These are phyloP conservation scores for Aspergillus nanangensis DNA, from an alignment of 495 filamentous ascomycete genomes.

Conservation along the genomic window DNA sequence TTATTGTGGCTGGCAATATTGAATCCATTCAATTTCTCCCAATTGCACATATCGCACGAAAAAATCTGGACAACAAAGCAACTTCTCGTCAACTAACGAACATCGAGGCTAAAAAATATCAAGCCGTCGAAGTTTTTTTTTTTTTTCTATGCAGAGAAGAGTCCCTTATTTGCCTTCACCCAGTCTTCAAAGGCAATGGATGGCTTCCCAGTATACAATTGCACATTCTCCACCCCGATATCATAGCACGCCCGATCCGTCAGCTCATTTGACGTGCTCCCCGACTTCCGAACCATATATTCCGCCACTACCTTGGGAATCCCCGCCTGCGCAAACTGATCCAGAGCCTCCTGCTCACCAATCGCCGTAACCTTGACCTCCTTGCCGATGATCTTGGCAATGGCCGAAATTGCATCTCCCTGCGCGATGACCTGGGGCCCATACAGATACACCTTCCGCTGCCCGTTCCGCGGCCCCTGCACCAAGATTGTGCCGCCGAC, in stretches of 20 bases:
- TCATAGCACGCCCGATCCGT: too few relatives aligned
- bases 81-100: too few relatives aligned
- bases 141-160: background rate
- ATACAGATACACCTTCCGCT: slow-evolving; percentile 14
- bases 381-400: slow-evolving; percentile 19
- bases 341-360: slow-evolving; percentile 12
- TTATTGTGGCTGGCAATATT: too few relatives aligned
- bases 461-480: slow-evolving; percentile 6
- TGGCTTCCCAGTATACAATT: slow-evolving; percentile 17
- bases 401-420: slow-evolving; percentile 8
- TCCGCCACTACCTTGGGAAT: too few relatives aligned
- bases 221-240: slow-evolving; percentile 23
- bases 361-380: slow-evolving; percentile 16
- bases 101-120: too few relatives aligned
- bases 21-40: too few relatives aligned
- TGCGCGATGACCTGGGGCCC: slow-evolving; percentile 17
- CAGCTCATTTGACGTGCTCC: background rate
- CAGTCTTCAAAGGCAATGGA: slow-evolving; percentile 22
- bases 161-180: slow-evolving; percentile 18
- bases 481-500: slow-evolving; percentile 23
- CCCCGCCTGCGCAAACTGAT: slow-evolving; percentile 4
- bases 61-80: too few relatives aligned
- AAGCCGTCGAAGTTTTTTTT: too few relatives aligned
- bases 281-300: slow-evolving; percentile 10
- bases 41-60: too few relatives aligned